Conservation (phyloP, 2,329 filamentous ascomycete genomes). For the Thielaviopsis musarum region DNA sequence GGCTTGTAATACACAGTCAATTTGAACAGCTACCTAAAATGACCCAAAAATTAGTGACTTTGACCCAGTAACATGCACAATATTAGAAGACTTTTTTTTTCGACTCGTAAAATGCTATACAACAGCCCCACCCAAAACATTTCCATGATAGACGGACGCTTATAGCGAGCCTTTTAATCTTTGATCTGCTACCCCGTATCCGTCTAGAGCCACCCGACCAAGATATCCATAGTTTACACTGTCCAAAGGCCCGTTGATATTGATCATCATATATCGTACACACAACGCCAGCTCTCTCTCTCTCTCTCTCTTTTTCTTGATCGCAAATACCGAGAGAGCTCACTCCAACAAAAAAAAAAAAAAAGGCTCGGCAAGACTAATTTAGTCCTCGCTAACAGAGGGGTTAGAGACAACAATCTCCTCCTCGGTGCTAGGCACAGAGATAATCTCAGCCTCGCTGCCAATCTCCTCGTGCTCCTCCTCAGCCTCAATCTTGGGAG, state of each 20-base stretch:
- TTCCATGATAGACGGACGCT: not conserved
- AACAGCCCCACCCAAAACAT: not conserved
- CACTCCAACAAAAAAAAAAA: not conserved
- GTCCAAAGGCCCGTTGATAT: slow-evolving; percentile 2
- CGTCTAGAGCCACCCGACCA: not conserved
- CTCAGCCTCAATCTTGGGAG: not conserved
- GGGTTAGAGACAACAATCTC: not conserved
- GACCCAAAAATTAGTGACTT: too few relatives aligned
- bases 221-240: not conserved
- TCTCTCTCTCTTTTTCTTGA: not conserved
- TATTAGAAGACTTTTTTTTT: too few relatives aligned
- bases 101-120: not conserved
- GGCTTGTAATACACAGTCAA: not conserved
- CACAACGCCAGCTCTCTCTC: not conserved
- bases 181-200: too few relatives aligned
- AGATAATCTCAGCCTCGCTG: slow-evolving; percentile 4
- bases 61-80: too few relatives aligned
- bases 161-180: too few relatives aligned
- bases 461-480: not conserved
- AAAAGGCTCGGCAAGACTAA: not conserved
- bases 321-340: not conserved
- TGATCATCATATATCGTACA: slow-evolving; percentile 7
- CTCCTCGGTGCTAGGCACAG: not conserved
- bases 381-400: not conserved
- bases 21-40: not conserved